These are phyloP conservation scores for Candida ficus DNA, from an alignment of 805 yeast species.

Conservation along the genomic window DNA sequence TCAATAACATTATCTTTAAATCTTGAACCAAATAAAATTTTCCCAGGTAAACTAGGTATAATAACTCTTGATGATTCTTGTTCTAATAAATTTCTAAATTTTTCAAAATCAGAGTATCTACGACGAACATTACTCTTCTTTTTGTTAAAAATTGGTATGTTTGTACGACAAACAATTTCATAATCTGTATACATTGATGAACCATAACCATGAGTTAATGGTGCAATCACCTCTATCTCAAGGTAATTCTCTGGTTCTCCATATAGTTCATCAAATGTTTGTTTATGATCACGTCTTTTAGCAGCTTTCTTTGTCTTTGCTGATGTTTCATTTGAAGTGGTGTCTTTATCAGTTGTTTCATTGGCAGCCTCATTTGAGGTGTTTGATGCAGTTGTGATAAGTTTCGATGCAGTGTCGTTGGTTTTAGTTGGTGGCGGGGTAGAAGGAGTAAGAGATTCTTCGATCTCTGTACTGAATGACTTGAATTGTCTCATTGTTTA, in stretches of 20 bases:
- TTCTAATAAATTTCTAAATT: slow-evolving; percentile 67
- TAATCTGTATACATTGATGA: slow-evolving; percentile 82
- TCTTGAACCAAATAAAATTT: slow-evolving; percentile 58
- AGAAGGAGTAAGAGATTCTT: slow-evolving; percentile 14
- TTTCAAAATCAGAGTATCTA: slow-evolving; percentile 85
- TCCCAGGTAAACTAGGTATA: slow-evolving; percentile 90
- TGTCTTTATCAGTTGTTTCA: neutral
- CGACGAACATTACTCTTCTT: slow-evolving; percentile 67
- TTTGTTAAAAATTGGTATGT: slow-evolving; percentile 79
- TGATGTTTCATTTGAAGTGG: slow-evolving; percentile 9
- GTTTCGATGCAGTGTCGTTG: neutral
- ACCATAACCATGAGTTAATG: slow-evolving; percentile 69
- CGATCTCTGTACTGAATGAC: slow-evolving; percentile 26
- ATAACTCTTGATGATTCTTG: slow-evolving; percentile 74
- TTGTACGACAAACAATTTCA: slow-evolving; percentile 84
- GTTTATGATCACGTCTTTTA: slow-evolving; percentile 36
- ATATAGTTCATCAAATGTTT: slow-evolving; percentile 75
- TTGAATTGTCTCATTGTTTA: slow-evolving; percentile 15
- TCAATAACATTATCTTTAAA: slow-evolving; percentile 82
- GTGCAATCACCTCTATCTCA: slow-evolving; percentile 82
- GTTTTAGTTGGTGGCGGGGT: neutral
- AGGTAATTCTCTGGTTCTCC: slow-evolving; percentile 93
- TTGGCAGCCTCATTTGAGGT: neutral
- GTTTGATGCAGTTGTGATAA: too few species aligned
- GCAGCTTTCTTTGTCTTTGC: slow-evolving; percentile 11